Conservation (phyloP, 257 asterid species). For the Handroanthus guayacan region DNA sequence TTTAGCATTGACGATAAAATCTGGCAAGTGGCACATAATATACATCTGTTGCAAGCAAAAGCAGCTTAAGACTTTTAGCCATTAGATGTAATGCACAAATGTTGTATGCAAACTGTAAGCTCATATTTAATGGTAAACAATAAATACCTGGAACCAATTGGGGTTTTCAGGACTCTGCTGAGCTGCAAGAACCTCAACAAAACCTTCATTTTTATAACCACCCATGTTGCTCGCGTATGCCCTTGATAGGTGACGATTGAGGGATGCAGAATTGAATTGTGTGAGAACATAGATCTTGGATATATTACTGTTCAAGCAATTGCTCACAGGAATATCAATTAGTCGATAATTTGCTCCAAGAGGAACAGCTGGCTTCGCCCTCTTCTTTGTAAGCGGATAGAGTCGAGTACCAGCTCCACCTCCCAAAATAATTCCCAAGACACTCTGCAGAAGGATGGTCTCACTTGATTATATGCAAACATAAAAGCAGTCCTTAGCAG, state of each 20-base stretch:
- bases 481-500: conserved; percentile 3
- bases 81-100: conserved; percentile 13
- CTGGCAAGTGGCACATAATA: conserved; percentile 4
- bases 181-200: conserved; percentile 99
- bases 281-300: conserved; percentile 95
- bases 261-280: conserved; percentile 95
- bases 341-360: conserved; percentile 93
- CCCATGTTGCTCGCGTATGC: conserved; percentile 96
- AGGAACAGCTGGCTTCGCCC: conserved; percentile 98
- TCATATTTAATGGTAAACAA: conserved; percentile 22
- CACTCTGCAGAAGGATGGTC: conserved; percentile 62
- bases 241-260: conserved; percentile 92
- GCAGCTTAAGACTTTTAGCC: conserved; percentile 26
- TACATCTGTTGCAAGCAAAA: conserved; percentile 6
- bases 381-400: conserved; percentile 90
- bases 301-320: conserved; percentile 90
- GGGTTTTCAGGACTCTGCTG: conserved; percentile 98
- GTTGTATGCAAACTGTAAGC: background rate
- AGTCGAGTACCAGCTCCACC: conserved; percentile 99
- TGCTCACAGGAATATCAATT: conserved; percentile 97
- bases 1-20: conserved; percentile 22
- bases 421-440: conserved; percentile 90
- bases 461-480: conserved; percentile 12
- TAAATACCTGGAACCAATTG: conserved; percentile 89
- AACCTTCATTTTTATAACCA: conserved; percentile 89